Conservation (phyloP, 2,329 filamentous ascomycete species). For the Elsinoe arachidis region DNA sequence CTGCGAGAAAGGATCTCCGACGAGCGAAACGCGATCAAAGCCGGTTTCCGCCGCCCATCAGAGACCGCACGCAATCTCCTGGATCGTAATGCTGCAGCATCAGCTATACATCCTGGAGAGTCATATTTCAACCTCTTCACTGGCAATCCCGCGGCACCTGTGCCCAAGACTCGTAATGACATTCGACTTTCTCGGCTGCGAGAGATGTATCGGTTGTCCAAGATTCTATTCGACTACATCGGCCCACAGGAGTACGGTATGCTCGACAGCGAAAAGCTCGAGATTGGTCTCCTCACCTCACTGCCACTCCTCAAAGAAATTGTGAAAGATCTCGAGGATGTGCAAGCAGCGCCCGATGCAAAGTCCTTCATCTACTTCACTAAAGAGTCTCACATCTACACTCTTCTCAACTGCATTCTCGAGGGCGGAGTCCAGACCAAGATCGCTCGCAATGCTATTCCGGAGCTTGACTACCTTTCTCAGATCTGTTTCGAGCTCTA, state of each 20-base stretch:
- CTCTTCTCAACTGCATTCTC: constrained; percentile 91
- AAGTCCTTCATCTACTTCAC: constrained; percentile 99
- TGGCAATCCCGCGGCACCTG: constrained; percentile 39
- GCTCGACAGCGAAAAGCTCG: constrained; percentile 90
- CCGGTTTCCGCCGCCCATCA: constrained; percentile 45
- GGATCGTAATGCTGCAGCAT: constrained; percentile 13
- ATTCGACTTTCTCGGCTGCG: constrained; percentile 78
- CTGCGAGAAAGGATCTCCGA: constrained; percentile 5
- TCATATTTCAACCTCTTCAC: constrained; percentile 87
- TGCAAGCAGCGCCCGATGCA: constrained; percentile 87
- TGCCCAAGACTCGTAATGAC: constrained; percentile 69
- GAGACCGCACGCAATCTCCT: constrained; percentile 28
- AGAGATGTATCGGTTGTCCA: constrained; percentile 86
- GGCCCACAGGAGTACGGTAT: constrained; percentile 98
- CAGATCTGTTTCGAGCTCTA: constrained; percentile 98
- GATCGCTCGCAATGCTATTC: constrained; percentile 89
- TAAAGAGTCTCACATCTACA: constrained; percentile 98
- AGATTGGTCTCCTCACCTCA: constrained; percentile 91
- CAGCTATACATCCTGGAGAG: constrained; percentile 37
- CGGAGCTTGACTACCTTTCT: constrained; percentile 92
- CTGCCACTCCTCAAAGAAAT: constrained; percentile 92
- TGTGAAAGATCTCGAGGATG: constrained; percentile 90
- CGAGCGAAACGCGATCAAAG: constrained; percentile 8
- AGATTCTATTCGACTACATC: constrained; percentile 96
- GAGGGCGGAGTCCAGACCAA: constrained; percentile 96